Evolutionary conservation across 441 rosid genomes (phyloP).

Genomic region (Gossypium trilobum): DNA sequence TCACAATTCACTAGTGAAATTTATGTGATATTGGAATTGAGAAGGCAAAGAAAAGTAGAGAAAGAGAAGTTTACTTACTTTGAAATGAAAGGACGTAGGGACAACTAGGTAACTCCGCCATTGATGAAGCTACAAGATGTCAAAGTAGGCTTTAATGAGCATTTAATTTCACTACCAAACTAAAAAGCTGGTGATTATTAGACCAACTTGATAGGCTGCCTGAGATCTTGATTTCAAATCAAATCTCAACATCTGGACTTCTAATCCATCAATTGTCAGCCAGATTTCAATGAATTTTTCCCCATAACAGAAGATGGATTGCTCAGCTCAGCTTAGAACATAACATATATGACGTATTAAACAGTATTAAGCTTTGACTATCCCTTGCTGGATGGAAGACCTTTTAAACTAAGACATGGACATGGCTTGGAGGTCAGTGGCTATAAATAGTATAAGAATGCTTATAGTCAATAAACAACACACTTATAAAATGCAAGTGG

Average conservation of each 20-base stretch:
- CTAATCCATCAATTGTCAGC: not conserved
- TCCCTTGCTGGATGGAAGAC: slow-evolving; percentile 2
- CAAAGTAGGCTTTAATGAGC: slow-evolving; percentile 1
- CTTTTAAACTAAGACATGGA: not conserved
- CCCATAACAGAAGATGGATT: not conserved
- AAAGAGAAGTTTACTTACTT: not conserved
- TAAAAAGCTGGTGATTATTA: slow-evolving; percentile 4
- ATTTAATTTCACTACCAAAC: slow-evolving; percentile 1
- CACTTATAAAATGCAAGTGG: not conserved
- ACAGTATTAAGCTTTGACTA: slow-evolving; percentile 14
- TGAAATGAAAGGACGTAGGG: not conserved
- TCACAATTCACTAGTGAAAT: slow-evolving; percentile 1
- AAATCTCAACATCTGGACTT: not conserved
- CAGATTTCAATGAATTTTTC: not conserved
- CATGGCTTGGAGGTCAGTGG: not conserved
- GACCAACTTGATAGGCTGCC: slow-evolving; percentile 10
- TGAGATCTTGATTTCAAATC: slow-evolving; percentile 10
- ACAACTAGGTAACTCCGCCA: not conserved
- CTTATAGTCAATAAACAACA: slow-evolving; percentile 6
- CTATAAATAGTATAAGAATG: not conserved
- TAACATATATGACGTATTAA: not conserved
- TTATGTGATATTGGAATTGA: slow-evolving; percentile 9
- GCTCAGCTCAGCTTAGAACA: not conserved
- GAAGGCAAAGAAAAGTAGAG: not conserved
- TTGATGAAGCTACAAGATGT: slow-evolving; percentile 9